phyloP scores from a whole-genome alignment of 2,329 filamentous ascomycete species.

The Epichloe scottii region DNA sequence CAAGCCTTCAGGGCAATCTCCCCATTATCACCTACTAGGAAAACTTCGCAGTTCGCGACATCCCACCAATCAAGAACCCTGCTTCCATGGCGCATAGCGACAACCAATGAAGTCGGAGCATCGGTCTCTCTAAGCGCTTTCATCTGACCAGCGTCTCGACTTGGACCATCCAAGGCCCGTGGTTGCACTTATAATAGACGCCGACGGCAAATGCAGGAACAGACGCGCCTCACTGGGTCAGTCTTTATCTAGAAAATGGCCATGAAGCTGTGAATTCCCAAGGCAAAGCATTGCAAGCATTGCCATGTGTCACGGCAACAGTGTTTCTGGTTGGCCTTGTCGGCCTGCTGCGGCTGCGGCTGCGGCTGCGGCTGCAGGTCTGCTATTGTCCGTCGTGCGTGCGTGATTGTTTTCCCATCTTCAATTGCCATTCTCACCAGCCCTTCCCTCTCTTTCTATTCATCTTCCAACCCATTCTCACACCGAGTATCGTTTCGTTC shows the following conservation, averaged over 20 bases:
- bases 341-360: neutral
- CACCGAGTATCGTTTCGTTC: neutral
- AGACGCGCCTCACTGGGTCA: neutral
- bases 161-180: constrained; percentile 2
- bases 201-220: neutral
- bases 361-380: neutral
- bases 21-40: too few relatives aligned
- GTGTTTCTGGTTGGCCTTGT: neutral
- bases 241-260: neutral
- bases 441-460: constrained; percentile 1
- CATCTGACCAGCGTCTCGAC: constrained; percentile 16
- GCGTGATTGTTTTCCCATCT: constrained; percentile 7
- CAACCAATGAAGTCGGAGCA: constrained; percentile 15
- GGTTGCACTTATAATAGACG: neutral
- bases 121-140: constrained; percentile 24
- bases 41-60: neutral
- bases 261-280: neutral
- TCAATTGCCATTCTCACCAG: neutral
- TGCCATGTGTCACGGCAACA: neutral
- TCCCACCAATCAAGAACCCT: constrained; percentile 15
- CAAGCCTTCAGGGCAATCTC: too few relatives aligned
- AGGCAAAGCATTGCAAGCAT: neutral
- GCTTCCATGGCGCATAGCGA: constrained; percentile 16
- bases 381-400: neutral
- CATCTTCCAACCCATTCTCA: neutral